A percentile compares a stretch with the other conserved stretches of the same genome.
Conservation (phyloP, 176 grass and related monocot species). For the Oryza longistaminata region DNA sequence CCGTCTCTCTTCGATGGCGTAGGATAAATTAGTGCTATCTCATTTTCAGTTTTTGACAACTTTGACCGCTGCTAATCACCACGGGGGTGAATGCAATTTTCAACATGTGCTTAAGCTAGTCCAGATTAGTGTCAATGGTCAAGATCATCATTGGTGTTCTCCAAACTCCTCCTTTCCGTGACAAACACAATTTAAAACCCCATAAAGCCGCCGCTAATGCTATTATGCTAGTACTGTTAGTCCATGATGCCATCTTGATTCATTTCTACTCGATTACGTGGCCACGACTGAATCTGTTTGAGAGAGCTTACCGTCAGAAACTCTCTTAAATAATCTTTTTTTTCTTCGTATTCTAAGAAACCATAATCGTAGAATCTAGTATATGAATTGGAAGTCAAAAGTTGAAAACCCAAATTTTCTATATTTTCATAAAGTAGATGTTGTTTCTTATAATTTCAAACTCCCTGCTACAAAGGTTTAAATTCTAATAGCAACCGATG, state of each 20-base stretch:
- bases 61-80: neutral
- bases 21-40: neutral
- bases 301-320: no score
- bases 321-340: no score
- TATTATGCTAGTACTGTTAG: neutral
- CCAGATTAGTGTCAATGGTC: neutral
- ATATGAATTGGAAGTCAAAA: no score
- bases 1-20: neutral
- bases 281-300: neutral
- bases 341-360: no score
- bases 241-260: neutral
- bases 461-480: no score
- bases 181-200: neutral
- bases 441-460: no score
- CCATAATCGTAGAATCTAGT: no score
- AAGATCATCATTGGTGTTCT: neutral
- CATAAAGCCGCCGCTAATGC: conserved; percentile 4
- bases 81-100: neutral
- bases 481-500: no score
- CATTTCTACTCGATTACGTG: neutral
- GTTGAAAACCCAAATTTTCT: no score
- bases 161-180: neutral
- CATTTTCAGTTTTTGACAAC: neutral
- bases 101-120: neutral
- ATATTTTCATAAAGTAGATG: no score